Evolutionary conservation across 2,329 filamentous ascomycete genomes (phyloP), one percentile per base, ranked within the genome.

Genomic region (Aspergillus sojae): DNA sequence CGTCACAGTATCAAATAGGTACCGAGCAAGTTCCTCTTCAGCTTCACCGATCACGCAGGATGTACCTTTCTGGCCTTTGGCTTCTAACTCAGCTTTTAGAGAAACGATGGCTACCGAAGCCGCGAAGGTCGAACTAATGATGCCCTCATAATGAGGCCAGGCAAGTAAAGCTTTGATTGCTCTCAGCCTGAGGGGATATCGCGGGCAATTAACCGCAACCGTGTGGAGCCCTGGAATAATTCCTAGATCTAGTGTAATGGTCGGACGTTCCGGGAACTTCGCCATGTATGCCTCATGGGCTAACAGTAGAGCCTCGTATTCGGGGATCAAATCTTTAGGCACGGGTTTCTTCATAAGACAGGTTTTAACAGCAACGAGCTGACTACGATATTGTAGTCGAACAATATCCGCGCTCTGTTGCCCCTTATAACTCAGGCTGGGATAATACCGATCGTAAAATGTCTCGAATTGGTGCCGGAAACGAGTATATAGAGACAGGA

Each of bases 131-230:
- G 50, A 53, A 6, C 30, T 53, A 1, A 23, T 11, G 14, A 16
- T 11, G 4, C 43, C 62, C 21, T 63, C 62, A 23, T 39, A 41
- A 54, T 63, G 52, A 6, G 62, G 62, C 62, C 62, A 63, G 21
- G 45, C 21, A 9, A n/a, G 23, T 2, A 63, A 19, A 7, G 54
- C 32, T n/a, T 45, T 19, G 30, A 61, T 54, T 16, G 62, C 62
- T 28, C 32, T 30, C 21, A 52, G 36, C 1, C 58, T 53, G 30
- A 61, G 14, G 10, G 5, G 7, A 14, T 28, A 32, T 9, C 48
- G 39, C 4, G 57, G 50, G 53, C 41, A 57, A 7, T 30, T 30
- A 2, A 34, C 11, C 9, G 53, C 28, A 7, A 61, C 45, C 21
- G 32, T 34, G 10, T 39, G 50, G 4, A 61, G 54, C 5, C 23